Conservation (phyloP, 305 asterid genomes). For the Fraxinus floribunda region DNA sequence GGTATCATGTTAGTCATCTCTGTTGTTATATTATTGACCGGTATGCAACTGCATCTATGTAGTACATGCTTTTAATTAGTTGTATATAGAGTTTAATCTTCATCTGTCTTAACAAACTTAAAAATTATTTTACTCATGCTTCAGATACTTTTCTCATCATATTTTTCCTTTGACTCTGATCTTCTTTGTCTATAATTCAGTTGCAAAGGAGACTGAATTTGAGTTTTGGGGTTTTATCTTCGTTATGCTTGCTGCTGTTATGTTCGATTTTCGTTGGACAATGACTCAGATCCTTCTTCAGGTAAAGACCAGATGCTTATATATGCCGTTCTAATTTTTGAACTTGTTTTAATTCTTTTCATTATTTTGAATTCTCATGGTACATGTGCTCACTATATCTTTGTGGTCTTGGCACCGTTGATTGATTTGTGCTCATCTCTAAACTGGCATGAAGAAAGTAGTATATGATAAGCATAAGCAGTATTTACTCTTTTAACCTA, state of each 20-base stretch:
- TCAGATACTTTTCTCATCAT: neutral
- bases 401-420: conserved; percentile 29
- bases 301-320: conserved; percentile 41
- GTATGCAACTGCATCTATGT: conserved; percentile 37
- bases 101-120: neutral
- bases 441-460: conserved; percentile 79
- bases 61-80: neutral
- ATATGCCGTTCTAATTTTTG: conserved; percentile 17
- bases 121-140: neutral
- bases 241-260: conserved; percentile 97
- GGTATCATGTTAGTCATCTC: conserved; percentile 83
- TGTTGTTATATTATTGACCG: conserved; percentile 81
- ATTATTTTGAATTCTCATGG: conserved; percentile 16
- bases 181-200: conserved; percentile 45
- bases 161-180: neutral
- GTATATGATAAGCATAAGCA: conserved; percentile 65
- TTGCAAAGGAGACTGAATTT: conserved; percentile 92
- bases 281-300: conserved; percentile 99
- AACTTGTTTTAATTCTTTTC: conserved; percentile 18
- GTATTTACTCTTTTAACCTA: conserved; percentile 12
- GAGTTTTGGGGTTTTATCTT: conserved; percentile 95
- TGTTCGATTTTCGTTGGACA: conserved; percentile 99
- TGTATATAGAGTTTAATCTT: neutral
- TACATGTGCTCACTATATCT: conserved; percentile 28
- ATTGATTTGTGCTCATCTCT: conserved; percentile 44